Evolutionary conservation across 208 protist species (phyloP).

Genomic region (Leishmania arabica): DNA sequence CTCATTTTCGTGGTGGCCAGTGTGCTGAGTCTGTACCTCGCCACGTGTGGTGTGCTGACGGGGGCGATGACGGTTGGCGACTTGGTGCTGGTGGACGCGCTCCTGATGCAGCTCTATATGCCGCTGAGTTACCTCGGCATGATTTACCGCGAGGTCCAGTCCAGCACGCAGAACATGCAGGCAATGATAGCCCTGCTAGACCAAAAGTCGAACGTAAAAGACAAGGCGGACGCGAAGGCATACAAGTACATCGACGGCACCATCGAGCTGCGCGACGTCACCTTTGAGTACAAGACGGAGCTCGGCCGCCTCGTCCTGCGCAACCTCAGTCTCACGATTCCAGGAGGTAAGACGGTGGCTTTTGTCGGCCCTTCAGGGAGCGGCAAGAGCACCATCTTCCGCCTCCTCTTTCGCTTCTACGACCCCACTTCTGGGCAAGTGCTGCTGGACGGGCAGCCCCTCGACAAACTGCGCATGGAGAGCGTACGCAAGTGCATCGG

Average conservation of each 20-base stretch:
- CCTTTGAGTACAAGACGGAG: slow-evolving; percentile 79
- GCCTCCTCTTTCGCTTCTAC: slow-evolving; percentile 97
- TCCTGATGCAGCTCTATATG: slow-evolving; percentile 95
- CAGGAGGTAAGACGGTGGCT: slow-evolving; percentile 87
- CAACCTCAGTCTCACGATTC: slow-evolving; percentile 87
- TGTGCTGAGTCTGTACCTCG: slow-evolving; percentile 80
- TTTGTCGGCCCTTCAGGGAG: slow-evolving; percentile 94
- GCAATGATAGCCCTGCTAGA: slow-evolving; percentile 92
- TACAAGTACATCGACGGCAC: slow-evolving; percentile 76
- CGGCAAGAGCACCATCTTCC: slow-evolving; percentile 95
- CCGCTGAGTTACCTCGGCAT: slow-evolving; percentile 97
- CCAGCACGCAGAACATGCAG: slow-evolving; percentile 95
- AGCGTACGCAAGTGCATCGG: slow-evolving; percentile 91
- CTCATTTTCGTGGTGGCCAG: slow-evolving; percentile 92
- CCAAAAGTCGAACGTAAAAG: slow-evolving; percentile 46
- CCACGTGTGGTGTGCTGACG: slow-evolving; percentile 76
- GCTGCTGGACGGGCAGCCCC: slow-evolving; percentile 93
- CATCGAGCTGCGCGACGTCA: slow-evolving; percentile 90
- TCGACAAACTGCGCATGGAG: slow-evolving; percentile 70
- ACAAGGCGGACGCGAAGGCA: slow-evolving; percentile 55
- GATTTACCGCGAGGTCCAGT: slow-evolving; percentile 94
- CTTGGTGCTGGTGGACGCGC: slow-evolving; percentile 93
- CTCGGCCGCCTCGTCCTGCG: slow-evolving; percentile 54
- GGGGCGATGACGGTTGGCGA: slow-evolving; percentile 94
- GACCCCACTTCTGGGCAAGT: slow-evolving; percentile 90